phyloP scores from a whole-genome alignment of 2,329 filamentous ascomycete species.

The Dactylellina leptospora region DNA sequence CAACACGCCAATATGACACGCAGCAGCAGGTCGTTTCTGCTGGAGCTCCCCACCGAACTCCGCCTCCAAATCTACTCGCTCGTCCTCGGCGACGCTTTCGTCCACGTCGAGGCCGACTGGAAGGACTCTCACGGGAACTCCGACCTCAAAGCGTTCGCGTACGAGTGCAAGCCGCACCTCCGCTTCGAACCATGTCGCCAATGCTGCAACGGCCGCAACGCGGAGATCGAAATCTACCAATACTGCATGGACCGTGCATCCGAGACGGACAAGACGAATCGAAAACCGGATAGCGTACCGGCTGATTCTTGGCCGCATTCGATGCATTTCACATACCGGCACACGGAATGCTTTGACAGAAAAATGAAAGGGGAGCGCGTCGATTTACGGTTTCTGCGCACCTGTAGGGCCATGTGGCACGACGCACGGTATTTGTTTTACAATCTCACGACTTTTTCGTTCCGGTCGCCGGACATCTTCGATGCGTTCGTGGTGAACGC shows the following conservation, averaged over 20 bases:
- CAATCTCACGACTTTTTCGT: background rate
- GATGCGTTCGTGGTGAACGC: background rate
- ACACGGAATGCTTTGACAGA: background rate
- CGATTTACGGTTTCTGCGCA: slow-evolving; percentile 16
- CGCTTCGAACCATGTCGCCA: background rate
- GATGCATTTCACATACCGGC: background rate
- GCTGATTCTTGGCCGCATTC: background rate
- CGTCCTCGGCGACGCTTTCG: slow-evolving; percentile 5
- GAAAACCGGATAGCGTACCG: background rate
- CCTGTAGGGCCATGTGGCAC: slow-evolving; percentile 9
- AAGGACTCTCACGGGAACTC: background rate
- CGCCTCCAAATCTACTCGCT: slow-evolving; percentile 16
- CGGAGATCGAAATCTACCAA: slow-evolving; percentile 13
- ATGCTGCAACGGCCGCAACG: background rate
- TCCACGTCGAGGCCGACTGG: slow-evolving; percentile 25
- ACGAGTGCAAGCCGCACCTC: background rate
- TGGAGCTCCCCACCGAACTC: slow-evolving; percentile 18
- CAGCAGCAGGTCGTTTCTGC: background rate
- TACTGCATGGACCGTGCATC: slow-evolving; percentile 13
- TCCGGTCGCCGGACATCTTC: slow-evolving; percentile 12
- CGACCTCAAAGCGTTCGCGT: background rate
- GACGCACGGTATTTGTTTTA: slow-evolving; percentile 14
- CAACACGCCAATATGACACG: too few species aligned
- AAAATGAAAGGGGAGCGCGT: background rate
- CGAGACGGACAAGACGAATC: background rate